Conservation (phyloP, 139 green algal genomes). For the Auxenochlorella protothecoides region DNA sequence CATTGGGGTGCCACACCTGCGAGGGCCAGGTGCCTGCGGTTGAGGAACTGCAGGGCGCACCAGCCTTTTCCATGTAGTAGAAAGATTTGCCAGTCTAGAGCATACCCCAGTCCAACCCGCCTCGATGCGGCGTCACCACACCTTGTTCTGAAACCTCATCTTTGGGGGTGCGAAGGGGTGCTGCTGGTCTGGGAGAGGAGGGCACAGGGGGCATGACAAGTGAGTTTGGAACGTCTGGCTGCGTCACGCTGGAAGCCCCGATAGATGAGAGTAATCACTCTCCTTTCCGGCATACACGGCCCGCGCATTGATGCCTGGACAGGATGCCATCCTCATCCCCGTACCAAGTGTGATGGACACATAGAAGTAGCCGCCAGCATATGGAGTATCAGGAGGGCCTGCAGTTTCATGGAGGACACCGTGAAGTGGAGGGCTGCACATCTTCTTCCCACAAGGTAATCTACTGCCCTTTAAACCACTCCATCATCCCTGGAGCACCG, state of each 20-base stretch:
- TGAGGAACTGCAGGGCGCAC: background rate
- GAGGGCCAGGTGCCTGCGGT: background rate
- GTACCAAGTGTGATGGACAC: slow-evolving; percentile 73
- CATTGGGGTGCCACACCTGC: slow-evolving; percentile 96
- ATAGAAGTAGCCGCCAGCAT: slow-evolving; percentile 65
- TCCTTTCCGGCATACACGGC: too few species aligned
- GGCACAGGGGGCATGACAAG: background rate
- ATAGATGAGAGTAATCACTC: background rate
- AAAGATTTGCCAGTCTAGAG: background rate
- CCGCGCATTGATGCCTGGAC: too few species aligned
- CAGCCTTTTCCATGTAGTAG: background rate
- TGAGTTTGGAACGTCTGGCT: background rate
- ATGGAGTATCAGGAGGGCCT: slow-evolving; percentile 81
- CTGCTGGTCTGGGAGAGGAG: slow-evolving; percentile 37
- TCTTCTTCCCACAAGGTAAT: background rate
- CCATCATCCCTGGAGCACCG: background rate
- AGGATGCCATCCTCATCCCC: background rate
- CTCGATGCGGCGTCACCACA: slow-evolving; percentile 23
- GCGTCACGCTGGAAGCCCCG: background rate
- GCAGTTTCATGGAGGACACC: background rate
- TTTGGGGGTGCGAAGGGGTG: slow-evolving; percentile 98
- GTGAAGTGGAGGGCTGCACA: background rate
- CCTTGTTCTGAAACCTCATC: slow-evolving; percentile 94
- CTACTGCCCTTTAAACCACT: background rate
- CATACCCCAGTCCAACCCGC: background rate